Percentiles rank a stretch among this genome's conserved stretches.
Conservation (phyloP, 495 filamentous ascomycete genomes). For the Hypoxylon cercidicola region DNA sequence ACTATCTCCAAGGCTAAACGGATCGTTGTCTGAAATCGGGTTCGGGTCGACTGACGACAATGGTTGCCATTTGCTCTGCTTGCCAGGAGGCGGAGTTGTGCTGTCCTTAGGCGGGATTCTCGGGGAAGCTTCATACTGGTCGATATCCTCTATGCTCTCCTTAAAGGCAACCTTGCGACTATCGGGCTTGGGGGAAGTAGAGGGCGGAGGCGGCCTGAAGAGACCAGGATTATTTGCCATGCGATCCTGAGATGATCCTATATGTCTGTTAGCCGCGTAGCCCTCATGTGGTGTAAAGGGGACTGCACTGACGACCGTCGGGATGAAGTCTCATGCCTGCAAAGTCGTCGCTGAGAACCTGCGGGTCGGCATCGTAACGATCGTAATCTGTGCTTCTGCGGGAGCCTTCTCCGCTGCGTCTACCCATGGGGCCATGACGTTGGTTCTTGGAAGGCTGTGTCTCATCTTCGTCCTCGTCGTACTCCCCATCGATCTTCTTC, state of each 20-base stretch:
- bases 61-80: conserved; percentile 96
- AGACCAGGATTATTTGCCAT: conserved; percentile 71
- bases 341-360: conserved; percentile 90
- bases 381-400: conserved; percentile 83
- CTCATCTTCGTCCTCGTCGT: conserved; percentile 67
- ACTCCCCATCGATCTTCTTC: conserved; percentile 90
- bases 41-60: conserved; percentile 86
- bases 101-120: conserved; percentile 56
- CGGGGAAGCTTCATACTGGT: conserved; percentile 73
- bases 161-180: conserved; percentile 82
- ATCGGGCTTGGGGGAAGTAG: conserved; percentile 68
- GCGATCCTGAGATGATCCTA: conserved; percentile 37
- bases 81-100: conserved; percentile 55
- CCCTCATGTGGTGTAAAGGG: not conserved
- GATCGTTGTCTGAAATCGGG: conserved; percentile 90
- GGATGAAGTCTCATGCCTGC: conserved; percentile 84
- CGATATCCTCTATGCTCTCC: conserved; percentile 79
- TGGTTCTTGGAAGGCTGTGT: conserved; percentile 51
- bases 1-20: conserved; percentile 95
- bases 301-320: conserved; percentile 71
- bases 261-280: conserved; percentile 27
- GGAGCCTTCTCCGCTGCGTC: conserved; percentile 55
- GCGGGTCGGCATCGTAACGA: conserved; percentile 95
- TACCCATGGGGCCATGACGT: conserved; percentile 43
- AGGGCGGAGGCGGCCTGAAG: conserved; percentile 76